Base-by-base conservation (phyloP, 2,329 filamentous ascomycete genomes). In the Chaetomium olivaceum region DNA sequence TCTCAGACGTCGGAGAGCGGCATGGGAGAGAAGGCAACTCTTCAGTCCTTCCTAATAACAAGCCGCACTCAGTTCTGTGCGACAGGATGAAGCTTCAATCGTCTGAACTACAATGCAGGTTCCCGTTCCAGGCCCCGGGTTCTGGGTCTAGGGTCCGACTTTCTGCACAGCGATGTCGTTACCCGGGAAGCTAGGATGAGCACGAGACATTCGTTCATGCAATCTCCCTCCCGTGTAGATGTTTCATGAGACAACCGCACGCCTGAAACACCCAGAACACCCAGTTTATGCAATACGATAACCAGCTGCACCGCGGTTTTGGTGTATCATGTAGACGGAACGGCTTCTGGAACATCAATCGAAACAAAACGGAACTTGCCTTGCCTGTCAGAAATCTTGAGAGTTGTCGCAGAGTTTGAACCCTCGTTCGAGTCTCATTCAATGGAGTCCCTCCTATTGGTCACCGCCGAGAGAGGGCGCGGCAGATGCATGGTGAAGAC, bases 1-100 rank as follows among this genome's bases (percentile, higher is more conserved):
- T 14, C 31, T 48, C 31, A 9, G 36, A 31, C 16, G 31, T 58
- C 46, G 16, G 43, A 29, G 29, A 9, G 27, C 9, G 6, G 11
- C 5, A n/a, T 27, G 43, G 29, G 27, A 23, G 7, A 21, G 21
- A n/a, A 39, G 5, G 19, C 12, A 36, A 31, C 29, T 33, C 54
- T 31, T 12, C 16, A n/a, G 7, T 6, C 29, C 21, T 50, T 1
- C 11, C 7, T 46, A 5, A 39, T 39, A 51, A 27, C 27, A n/a
- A 39, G 3, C 27, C 16, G 16, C 29, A 14, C 16, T 43, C 27
- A 43, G 23, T 5, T 46, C 51, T 31, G 14, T 31, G 36, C 29
- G 21, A 43, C 36, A 54, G 27, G 16, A n/a, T 65, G 63, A 61
- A 31, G 63, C 63, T 54, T 58, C 52, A 52, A 33, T 58, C 43